Evolutionary conservation across 78 protist genomes (phyloP), one percentile per base, ranked within the genome.

Genomic region (Emiliania huxleyi): DNA sequence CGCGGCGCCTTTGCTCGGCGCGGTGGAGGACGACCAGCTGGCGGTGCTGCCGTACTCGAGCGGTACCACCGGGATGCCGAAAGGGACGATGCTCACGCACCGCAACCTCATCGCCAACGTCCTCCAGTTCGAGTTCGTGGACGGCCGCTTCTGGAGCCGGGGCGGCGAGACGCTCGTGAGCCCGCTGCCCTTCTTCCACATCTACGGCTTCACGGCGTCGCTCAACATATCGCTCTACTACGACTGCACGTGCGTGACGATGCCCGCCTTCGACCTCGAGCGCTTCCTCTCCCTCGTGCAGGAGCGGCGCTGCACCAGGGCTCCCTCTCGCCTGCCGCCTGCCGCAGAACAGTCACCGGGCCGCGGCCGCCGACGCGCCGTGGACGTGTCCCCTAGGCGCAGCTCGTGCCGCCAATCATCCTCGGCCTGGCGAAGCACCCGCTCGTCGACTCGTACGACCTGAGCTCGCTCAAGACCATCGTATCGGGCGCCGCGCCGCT

Each of bases 401-500:
- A 19, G 95, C 84, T 96, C 45, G 99, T 94, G 21, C 99, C 99
- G 29, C 99, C 99, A 5, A 52, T 98, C 0, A 95, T 85, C 11
- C 37, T 98, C 29, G 37, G 89, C 49, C 94, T 98, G 52, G 98
- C 98, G 56, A 98, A 98, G 94, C 87, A 92, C 48, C 98, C 99
- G 40, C 8, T 95, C 12, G 93, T 83, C 38, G 96, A 91, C 48
- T 93, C 91, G 91, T 91, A n/a, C 81, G 92, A 97, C 69, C 88
- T 96, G 40, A 69, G 90, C 48, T 71, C 92, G 43, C 48, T 98
- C 71, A 62, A 96, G 40, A 1, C 18, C 2, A 40, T 97, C 43
- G 69, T 92, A n/a, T 52, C 93, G 40, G 98, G 96, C 35, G 98
- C 98, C 3, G 98, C 98, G 6, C 98, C 98, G 26, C 93, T 96